phyloP scores from a whole-genome alignment of 2,329 filamentous ascomycete species.

The Biscogniauxia sp. region DNA sequence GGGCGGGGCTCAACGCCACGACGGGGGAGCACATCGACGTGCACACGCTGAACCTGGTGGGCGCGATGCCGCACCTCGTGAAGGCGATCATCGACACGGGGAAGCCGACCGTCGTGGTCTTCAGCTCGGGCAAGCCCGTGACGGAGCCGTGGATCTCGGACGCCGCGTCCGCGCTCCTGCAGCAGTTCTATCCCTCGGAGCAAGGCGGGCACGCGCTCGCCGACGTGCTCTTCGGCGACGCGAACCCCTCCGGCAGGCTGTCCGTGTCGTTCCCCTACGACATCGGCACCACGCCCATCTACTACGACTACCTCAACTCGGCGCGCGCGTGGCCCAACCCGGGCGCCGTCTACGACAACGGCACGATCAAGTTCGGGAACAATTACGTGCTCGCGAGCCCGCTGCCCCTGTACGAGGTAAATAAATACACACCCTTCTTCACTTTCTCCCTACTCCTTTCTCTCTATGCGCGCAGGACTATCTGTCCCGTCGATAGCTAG shows the following conservation, averaged over 20 bases:
- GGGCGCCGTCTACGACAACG: constrained; percentile 53
- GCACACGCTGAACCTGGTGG: constrained; percentile 62
- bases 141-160: constrained; percentile 71
- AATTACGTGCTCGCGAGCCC: constrained; percentile 63
- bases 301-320: constrained; percentile 72
- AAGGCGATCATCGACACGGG: constrained; percentile 65
- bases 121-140: constrained; percentile 68
- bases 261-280: constrained; percentile 66
- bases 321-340: constrained; percentile 53
- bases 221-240: constrained; percentile 62
- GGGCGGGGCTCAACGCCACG: constrained; percentile 68
- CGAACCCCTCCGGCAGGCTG: constrained; percentile 65
- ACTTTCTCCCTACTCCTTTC: not conserved
- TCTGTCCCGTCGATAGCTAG: too few species aligned
- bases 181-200: constrained; percentile 74
- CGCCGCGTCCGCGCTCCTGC: constrained; percentile 62
- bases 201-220: constrained; percentile 66
- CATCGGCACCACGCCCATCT: constrained; percentile 65
- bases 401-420: constrained; percentile 52
- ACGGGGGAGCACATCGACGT: constrained; percentile 74
- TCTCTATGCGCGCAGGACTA: too few species aligned
- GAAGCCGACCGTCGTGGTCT: constrained; percentile 66
- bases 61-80: constrained; percentile 66
- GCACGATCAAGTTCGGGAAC: constrained; percentile 61
- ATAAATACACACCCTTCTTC: not conserved